Evolutionary conservation across 129 eudicot genomes (phyloP).

Genomic region (Kitagawia praeruptora): DNA sequence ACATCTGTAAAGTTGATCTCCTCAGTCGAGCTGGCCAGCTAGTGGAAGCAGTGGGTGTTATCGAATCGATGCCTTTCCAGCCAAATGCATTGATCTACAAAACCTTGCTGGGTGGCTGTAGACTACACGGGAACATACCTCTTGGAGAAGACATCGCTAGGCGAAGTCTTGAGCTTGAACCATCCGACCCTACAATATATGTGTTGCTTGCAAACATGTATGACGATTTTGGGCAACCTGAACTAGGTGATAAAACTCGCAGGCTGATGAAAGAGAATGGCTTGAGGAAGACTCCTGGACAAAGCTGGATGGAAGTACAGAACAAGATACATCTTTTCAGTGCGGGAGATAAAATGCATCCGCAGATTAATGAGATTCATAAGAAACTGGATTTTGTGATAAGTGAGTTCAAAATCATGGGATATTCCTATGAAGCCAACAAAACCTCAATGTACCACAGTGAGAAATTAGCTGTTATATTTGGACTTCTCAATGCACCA

Average conservation of each 20-base stretch:
- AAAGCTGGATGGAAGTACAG: conserved; percentile 13
- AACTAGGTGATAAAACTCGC: conserved; percentile 9
- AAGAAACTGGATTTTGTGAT: not conserved
- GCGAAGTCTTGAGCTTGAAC: conserved; percentile 14
- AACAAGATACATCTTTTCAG: conserved; percentile 8
- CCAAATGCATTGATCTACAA: conserved; percentile 11
- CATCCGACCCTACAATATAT: conserved; percentile 13
- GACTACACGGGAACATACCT: conserved; percentile 14
- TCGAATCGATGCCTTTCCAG: conserved; percentile 12
- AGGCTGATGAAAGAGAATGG: conserved; percentile 2
- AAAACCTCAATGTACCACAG: conserved; percentile 10
- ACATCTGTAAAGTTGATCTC: conserved; percentile 12
- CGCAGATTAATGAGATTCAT: conserved; percentile 12
- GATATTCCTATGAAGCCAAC: conserved; percentile 10
- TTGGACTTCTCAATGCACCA: conserved; percentile 16
- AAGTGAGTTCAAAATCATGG: not conserved
- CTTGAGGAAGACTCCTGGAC: conserved; percentile 13
- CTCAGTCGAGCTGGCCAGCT: conserved; percentile 14
- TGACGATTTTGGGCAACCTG: conserved; percentile 3
- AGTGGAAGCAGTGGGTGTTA: conserved; percentile 8
- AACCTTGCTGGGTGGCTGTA: conserved; percentile 13
- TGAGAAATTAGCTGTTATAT: conserved; percentile 18
- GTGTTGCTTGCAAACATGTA: conserved; percentile 19
- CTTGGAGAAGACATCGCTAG: conserved; percentile 20
- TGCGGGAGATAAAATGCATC: conserved; percentile 11